phyloP scores from a whole-genome alignment of 1,284 basidiomycete species.

The Agroathelia rolfsii region DNA sequence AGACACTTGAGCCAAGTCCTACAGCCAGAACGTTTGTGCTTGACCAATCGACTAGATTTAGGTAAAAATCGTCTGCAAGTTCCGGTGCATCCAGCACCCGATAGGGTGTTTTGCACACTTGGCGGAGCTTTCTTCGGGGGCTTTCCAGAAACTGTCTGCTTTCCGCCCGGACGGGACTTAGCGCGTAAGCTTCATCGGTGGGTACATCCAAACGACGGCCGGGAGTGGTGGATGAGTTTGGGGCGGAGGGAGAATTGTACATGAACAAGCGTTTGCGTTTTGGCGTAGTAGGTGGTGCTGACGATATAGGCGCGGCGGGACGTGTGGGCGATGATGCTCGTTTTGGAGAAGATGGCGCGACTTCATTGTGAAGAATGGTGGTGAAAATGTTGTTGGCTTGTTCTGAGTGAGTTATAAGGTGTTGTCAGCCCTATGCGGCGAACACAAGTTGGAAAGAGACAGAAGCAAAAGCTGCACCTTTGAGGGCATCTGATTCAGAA shows the following conservation, averaged over 20 bases:
- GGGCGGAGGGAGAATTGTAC: conserved; percentile 54
- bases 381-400: conserved; percentile 73
- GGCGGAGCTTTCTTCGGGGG: conserved; percentile 73
- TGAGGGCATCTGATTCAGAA: conserved; percentile 67
- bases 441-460: conserved; percentile 1
- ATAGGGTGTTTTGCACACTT: conserved; percentile 92
- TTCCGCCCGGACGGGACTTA: conserved; percentile 82
- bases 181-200: conserved; percentile 80
- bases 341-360: conserved; percentile 56
- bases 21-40: conserved; percentile 92
- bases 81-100: conserved; percentile 97
- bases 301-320: conserved; percentile 27
- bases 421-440: conserved; percentile 1
- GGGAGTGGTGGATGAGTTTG: conserved; percentile 46
- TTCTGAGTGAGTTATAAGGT: conserved; percentile 30
- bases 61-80: conserved; percentile 95
- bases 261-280: conserved; percentile 57
- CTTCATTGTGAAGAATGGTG: conserved; percentile 64
- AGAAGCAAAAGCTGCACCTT: conserved; percentile 35
- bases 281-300: conserved; percentile 47
- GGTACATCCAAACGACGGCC: conserved; percentile 61
- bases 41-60: conserved; percentile 97
- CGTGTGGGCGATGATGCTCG: conserved; percentile 54
- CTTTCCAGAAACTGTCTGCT: conserved; percentile 80
- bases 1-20: conserved; percentile 86